phyloP scores from a whole-genome alignment of 176 grass and related monocot species.

The Pontederia paniculata region DNA sequence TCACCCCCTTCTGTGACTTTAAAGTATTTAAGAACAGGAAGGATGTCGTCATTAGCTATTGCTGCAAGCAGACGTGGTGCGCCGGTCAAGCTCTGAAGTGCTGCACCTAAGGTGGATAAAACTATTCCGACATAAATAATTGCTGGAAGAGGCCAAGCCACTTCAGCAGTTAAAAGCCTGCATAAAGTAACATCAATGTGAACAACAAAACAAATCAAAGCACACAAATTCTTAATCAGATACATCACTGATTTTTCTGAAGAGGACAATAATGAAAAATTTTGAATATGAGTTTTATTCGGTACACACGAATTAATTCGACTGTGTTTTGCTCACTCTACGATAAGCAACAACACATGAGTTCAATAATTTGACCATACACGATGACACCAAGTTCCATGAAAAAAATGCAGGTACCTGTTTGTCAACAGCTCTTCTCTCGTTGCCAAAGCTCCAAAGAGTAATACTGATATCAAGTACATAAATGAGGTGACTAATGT shows the following conservation, averaged over 20 bases:
- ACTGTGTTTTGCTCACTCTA: too few species aligned
- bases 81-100: constrained; percentile 85
- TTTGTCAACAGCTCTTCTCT: constrained; percentile 92
- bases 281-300: too few species aligned
- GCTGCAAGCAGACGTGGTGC: constrained; percentile 90
- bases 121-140: constrained; percentile 95
- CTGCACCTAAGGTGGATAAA: constrained; percentile 95
- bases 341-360: too few species aligned
- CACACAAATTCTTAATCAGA: too few species aligned
- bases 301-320: too few species aligned
- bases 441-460: constrained; percentile 86
- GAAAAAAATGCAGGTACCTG: constrained; percentile 39
- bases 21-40: constrained; percentile 87
- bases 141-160: constrained; percentile 87
- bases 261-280: too few species aligned
- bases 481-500: constrained; percentile 73
- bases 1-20: constrained; percentile 87
- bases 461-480: constrained; percentile 73
- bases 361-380: too few species aligned
- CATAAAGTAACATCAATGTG: constrained; percentile 13
- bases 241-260: too few species aligned
- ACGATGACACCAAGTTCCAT: neutral
- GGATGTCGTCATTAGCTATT: constrained; percentile 95
- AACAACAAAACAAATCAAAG: too few species aligned
- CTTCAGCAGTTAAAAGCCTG: constrained; percentile 91